Evolutionary conservation across 805 yeast species (phyloP).

Genomic region (Kodamaea jinghongensis): DNA sequence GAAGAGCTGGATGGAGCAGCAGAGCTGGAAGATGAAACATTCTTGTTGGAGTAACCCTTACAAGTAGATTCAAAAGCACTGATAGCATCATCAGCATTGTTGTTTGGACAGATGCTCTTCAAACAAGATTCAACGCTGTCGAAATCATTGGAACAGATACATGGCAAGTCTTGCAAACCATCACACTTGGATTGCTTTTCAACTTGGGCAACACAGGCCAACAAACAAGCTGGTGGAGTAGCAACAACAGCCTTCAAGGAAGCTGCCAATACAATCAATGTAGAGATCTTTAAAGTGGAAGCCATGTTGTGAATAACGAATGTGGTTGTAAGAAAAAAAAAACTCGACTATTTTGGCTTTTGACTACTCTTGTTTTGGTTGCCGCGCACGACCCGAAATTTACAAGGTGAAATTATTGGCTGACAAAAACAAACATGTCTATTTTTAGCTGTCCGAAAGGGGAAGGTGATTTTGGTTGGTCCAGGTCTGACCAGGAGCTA

Average conservation of each 20-base stretch:
- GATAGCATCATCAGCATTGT: slow-evolving; percentile 55
- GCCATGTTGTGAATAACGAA: slow-evolving; percentile 10
- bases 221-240: slow-evolving; percentile 87
- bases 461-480: too few species aligned
- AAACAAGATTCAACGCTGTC: slow-evolving; percentile 60
- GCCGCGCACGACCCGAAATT: too few species aligned
- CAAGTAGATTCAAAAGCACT: slow-evolving; percentile 56
- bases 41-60: slow-evolving; percentile 35
- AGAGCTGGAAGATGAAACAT: slow-evolving; percentile 24
- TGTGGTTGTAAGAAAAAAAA: too few species aligned
- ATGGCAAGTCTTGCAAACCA: slow-evolving; percentile 59
- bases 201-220: slow-evolving; percentile 83
- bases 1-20: slow-evolving; percentile 19
- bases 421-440: too few species aligned
- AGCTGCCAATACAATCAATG: slow-evolving; percentile 36
- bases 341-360: too few species aligned
- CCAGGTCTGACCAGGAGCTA: too few species aligned
- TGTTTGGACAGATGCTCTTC: slow-evolving; percentile 65
- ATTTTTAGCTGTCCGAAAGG: too few species aligned
- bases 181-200: slow-evolving; percentile 55
- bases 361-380: too few species aligned
- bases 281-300: slow-evolving; percentile 21
- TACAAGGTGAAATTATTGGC: too few species aligned
- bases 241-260: slow-evolving; percentile 43
- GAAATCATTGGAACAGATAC: slow-evolving; percentile 64